phyloP scores from a whole-genome alignment of 1,284 basidiomycete species.

The Mycosarcoma maydis region DNA sequence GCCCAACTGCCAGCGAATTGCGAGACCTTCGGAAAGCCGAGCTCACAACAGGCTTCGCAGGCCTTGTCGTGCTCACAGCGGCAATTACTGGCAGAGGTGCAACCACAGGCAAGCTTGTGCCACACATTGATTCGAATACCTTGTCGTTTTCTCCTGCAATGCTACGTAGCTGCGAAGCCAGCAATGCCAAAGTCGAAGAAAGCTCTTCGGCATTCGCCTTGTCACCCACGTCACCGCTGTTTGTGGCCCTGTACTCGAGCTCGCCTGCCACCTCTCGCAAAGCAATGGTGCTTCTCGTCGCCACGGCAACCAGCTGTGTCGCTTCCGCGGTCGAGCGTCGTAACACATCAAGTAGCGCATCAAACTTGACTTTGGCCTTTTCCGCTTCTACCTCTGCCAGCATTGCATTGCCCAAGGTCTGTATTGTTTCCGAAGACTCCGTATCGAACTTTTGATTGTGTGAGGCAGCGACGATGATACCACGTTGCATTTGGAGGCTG shows the following conservation, averaged over 20 bases:
- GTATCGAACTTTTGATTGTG: constrained; percentile 83
- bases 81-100: neutral
- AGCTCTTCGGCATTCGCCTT: constrained; percentile 68
- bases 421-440: constrained; percentile 76
- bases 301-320: constrained; percentile 78
- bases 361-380: constrained; percentile 77
- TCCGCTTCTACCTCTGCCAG: constrained; percentile 78
- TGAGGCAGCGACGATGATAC: constrained; percentile 80
- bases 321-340: constrained; percentile 76
- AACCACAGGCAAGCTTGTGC: constrained; percentile 72
- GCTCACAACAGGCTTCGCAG: constrained; percentile 6
- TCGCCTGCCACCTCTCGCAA: constrained; percentile 75
- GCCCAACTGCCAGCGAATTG: constrained; percentile 11
- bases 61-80: neutral
- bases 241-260: constrained; percentile 71
- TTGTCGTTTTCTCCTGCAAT: constrained; percentile 71
- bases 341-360: constrained; percentile 75
- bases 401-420: constrained; percentile 75
- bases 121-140: constrained; percentile 71
- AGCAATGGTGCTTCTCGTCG: constrained; percentile 81
- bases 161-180: constrained; percentile 62
- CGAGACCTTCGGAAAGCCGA: constrained; percentile 24
- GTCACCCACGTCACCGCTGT: constrained; percentile 63
- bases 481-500: constrained; percentile 81
- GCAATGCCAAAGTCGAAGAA: constrained; percentile 68